A percentile compares a stretch with the other conserved stretches of the same genome.
These are phyloP conservation scores for Capsicum chinense DNA, from an alignment of 257 asterid genomes.

Conservation along the genomic window DNA sequence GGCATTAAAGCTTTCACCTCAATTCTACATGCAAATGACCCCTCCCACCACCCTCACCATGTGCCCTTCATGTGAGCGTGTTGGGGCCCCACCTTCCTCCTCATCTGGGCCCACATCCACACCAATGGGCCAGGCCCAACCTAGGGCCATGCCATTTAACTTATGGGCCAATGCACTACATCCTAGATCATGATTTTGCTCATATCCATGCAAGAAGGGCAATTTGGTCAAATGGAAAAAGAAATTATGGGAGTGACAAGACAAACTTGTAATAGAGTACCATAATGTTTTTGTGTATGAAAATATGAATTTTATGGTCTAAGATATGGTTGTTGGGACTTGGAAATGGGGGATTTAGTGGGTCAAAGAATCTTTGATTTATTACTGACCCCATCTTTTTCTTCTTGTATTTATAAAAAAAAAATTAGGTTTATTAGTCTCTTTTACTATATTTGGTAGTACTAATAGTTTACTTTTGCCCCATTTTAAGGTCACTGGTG, in stretches of 20 bases:
- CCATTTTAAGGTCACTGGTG: conserved; percentile 21
- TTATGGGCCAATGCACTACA: conserved; percentile 55
- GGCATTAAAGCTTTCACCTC: conserved; percentile 69
- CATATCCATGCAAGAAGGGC: conserved; percentile 22
- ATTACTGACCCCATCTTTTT: conserved; percentile 33
- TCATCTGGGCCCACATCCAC: conserved; percentile 31
- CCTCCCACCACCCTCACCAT: conserved; percentile 85
- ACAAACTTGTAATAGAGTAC: background rate
- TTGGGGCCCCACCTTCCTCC: conserved; percentile 48
- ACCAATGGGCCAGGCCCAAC: conserved; percentile 33
- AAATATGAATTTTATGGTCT: conserved; percentile 21
- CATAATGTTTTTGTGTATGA: conserved; percentile 17
- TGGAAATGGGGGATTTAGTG: conserved; percentile 31
- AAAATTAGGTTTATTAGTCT: conserved; percentile 20
- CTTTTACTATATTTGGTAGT: conserved; percentile 12
- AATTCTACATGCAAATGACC: conserved; percentile 81
- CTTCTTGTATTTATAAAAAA: conserved; percentile 28
- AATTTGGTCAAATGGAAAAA: background rate
- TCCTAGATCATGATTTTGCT: conserved; percentile 43
- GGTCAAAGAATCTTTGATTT: conserved; percentile 33
- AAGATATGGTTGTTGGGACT: conserved; percentile 43
- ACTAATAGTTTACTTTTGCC: conserved; percentile 26
- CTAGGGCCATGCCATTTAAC: conserved; percentile 53
- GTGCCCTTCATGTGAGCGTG: conserved; percentile 90
- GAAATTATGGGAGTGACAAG: background rate